Conservation (phyloP, 2,329 filamentous ascomycete genomes). For the Hypocrella siamensis region DNA sequence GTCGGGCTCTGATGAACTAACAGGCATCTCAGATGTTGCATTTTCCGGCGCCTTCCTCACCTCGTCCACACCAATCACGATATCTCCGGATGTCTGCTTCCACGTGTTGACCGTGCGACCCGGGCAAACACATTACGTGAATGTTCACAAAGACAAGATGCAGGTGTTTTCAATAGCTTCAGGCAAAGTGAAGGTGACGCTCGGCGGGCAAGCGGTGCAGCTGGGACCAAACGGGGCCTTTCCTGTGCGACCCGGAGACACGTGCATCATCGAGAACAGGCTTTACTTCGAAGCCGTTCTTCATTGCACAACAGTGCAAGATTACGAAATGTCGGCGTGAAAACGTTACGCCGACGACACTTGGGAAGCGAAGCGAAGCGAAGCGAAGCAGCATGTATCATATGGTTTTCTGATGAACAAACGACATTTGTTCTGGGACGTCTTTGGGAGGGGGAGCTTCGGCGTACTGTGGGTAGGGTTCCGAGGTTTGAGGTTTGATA, state of each 20-base stretch:
- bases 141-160: conserved; percentile 12
- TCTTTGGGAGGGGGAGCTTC: too few species aligned
- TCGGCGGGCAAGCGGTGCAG: conserved; percentile 18
- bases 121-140: conserved; percentile 17
- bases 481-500: too few species aligned
- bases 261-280: conserved; percentile 24
- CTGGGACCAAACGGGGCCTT: conserved; percentile 30
- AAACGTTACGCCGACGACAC: neutral
- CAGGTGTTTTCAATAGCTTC: conserved; percentile 23
- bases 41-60: conserved; percentile 27
- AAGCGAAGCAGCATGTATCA: too few species aligned
- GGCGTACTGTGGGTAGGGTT: too few species aligned
- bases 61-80: conserved; percentile 16
- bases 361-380: neutral
- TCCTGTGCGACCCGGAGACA: conserved; percentile 20
- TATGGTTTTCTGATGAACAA: too few species aligned
- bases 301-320: conserved; percentile 20
- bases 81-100: conserved; percentile 22
- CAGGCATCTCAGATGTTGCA: conserved; percentile 19
- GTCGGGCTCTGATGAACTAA: neutral
- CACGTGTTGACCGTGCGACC: conserved; percentile 25
- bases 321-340: conserved; percentile 6
- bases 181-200: conserved; percentile 25
- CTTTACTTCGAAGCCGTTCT: conserved; percentile 27
- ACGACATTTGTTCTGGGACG: too few species aligned